Percentiles rank a stretch among this genome's conserved stretches.
Conservation (phyloP, 768 basidiomycete species). For the Tricholoma terreum region DNA sequence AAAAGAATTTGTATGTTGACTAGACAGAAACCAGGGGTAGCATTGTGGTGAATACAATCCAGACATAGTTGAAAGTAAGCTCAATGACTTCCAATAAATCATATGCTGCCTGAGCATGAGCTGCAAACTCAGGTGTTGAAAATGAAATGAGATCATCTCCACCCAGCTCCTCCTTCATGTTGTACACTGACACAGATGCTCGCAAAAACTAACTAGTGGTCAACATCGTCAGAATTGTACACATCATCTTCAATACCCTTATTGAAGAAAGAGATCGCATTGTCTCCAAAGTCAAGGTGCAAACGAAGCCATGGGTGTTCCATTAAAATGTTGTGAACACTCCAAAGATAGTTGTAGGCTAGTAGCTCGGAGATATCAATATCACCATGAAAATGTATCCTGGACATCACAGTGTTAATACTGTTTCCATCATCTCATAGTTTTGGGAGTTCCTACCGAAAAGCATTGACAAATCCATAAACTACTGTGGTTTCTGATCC, state of each 20-base stretch:
- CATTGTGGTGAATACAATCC: constrained; percentile 5
- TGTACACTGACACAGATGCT: too few species aligned
- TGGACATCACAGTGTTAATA: constrained; percentile 5
- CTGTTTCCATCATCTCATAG: too few species aligned
- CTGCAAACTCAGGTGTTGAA: constrained; percentile 23
- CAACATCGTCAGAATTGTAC: constrained; percentile 19
- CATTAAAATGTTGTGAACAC: constrained; percentile 32
- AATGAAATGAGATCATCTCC: constrained; percentile 30
- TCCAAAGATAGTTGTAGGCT: constrained; percentile 28
- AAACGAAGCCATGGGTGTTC: constrained; percentile 35
- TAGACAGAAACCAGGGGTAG: background rate
- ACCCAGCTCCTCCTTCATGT: too few species aligned
- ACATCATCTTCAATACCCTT: constrained; percentile 19
- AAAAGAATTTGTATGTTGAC: too few species aligned
- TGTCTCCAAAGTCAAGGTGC: constrained; percentile 29
- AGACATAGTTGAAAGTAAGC: constrained; percentile 7
- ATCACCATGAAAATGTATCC: constrained; percentile 25
- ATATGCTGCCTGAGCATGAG: too few species aligned
- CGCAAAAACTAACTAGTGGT: constrained; percentile 26
- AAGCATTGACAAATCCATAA: constrained; percentile 28
- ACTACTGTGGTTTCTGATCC: constrained; percentile 33
- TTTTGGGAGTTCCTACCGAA: constrained; percentile 25
- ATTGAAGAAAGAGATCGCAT: constrained; percentile 20
- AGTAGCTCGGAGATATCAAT: constrained; percentile 19
- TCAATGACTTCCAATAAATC: background rate